These are phyloP conservation scores for Crataegus laevigata DNA, from an alignment of 306 rosid species.

Conservation along the genomic window DNA sequence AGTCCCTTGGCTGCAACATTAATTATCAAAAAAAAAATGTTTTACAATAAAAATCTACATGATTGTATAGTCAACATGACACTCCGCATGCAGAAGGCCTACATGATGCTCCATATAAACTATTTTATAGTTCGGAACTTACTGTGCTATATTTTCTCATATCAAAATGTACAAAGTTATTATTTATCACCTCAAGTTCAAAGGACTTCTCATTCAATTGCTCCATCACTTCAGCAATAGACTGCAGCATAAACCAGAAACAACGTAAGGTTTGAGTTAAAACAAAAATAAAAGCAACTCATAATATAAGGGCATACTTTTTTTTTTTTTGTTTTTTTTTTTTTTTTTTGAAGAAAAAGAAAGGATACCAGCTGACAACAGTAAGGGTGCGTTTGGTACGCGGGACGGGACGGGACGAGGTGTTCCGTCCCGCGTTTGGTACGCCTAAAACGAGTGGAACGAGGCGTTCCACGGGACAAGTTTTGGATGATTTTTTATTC, in stretches of 20 bases:
- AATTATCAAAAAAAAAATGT: not conserved
- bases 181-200: conserved; percentile 79
- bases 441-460: no score
- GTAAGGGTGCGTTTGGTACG: no score
- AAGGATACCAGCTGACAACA: conserved; percentile 7
- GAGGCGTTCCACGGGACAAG: no score
- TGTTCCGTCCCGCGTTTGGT: no score
- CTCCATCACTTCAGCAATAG: conserved; percentile 61
- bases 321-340: not conserved
- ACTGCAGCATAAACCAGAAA: conserved; percentile 48
- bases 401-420: no score
- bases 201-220: conserved; percentile 91
- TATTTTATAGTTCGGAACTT: not conserved
- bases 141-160: not conserved
- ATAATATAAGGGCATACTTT: not conserved
- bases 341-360: not conserved
- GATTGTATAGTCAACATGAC: not conserved
- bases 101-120: not conserved
- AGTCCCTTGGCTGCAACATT: not conserved
- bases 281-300: conserved; percentile 13
- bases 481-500: no score
- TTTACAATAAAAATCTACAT: not conserved
- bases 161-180: conserved; percentile 15
- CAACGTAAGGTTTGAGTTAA: conserved; percentile 15
- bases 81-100: not conserved